phyloP scores from a whole-genome alignment of 139 green algal genomes.

The Picochlorum costavermella region DNA sequence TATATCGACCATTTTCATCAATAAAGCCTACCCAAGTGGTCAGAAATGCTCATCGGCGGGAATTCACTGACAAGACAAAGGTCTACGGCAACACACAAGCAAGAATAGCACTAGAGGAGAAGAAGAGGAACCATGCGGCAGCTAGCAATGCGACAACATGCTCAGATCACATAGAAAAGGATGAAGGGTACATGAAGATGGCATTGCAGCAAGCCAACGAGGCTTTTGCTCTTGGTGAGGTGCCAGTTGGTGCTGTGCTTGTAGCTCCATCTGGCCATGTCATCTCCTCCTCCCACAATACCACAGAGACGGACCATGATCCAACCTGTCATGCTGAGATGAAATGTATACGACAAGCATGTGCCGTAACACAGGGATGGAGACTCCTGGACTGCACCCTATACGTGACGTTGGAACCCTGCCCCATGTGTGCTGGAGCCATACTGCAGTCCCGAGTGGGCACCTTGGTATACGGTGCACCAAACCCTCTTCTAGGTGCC shows the following conservation, averaged over 20 bases:
- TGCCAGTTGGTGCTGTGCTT: constrained; percentile 76
- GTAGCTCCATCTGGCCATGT: constrained; percentile 41
- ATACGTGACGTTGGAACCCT: constrained; percentile 91
- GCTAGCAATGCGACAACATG: too few species aligned
- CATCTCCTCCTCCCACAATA: constrained; percentile 54
- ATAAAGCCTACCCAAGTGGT: too few species aligned
- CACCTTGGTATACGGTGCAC: constrained; percentile 77
- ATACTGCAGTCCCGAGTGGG: constrained; percentile 70
- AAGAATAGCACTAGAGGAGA: too few species aligned
- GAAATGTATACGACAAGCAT: constrained; percentile 51
- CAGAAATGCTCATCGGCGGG: too few species aligned
- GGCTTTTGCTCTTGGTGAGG: constrained; percentile 43
- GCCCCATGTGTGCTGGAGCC: constrained; percentile 90
- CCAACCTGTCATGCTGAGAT: constrained; percentile 84
- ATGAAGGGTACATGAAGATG: constrained; percentile 27
- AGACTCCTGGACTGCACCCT: constrained; percentile 65
- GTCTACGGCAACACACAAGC: too few species aligned
- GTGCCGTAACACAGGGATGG: constrained; percentile 37
- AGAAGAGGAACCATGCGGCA: too few species aligned
- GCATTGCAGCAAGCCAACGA: constrained; percentile 21
- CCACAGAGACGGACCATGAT: constrained; percentile 33
- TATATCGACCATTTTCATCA: too few species aligned
- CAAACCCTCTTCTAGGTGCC: constrained; percentile 63
- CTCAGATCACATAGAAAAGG: constrained; percentile 2
- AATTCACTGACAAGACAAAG: too few species aligned